Evolutionary conservation across 1,284 basidiomycete species (phyloP), one percentile per base, ranked within the genome.

Genomic region (Lentinula novae-zelandiae): DNA sequence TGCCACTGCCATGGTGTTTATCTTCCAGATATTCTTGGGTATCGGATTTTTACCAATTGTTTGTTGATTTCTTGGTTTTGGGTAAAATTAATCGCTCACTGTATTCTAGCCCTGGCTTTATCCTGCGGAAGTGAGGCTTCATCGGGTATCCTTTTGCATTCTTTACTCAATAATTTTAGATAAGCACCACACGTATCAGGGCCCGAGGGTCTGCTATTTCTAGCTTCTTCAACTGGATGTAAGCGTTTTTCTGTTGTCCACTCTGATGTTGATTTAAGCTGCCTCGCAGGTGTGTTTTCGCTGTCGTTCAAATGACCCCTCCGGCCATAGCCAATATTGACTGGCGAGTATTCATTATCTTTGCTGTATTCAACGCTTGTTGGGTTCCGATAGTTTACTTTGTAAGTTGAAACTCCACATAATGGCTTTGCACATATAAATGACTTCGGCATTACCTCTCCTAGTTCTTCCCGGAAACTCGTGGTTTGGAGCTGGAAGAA

Each of bases 321-420:
- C 74, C 76, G 4, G 80, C 79, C 27, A 31, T 50, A 50, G 72
- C 74, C n/a, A 81, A 81, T 67, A 82, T 82, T 57, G 66, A 66
- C 48, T 81, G 78, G 76, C 69, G 73, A 31, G 78, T 80, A 3
- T 81, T 79, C 69, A 74, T 81, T 64, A 78, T 81, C 39, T 82
- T 80, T 64, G 77, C 77, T 5, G 68, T 76, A 33, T 76, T 79
- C 65, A 82, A 80, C 66, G 75, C 77, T 36, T 70, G 74, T 53
- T 80, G 75, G 73, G 75, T 78, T 5, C 76, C 76, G 3, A 68
- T 80, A 36, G 74, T 79, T n/a, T 78, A 75, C 62, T 58, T 68
- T 34, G 62, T 65, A 38, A 51, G 65, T 59, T 38, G 4, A 3
- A 34, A 33, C 33, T 52, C 27, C 27, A 27, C 3, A 10, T 5